Evolutionary conservation across 257 asterid species (phyloP).

Genomic region (Fraxinus excelsior): DNA sequence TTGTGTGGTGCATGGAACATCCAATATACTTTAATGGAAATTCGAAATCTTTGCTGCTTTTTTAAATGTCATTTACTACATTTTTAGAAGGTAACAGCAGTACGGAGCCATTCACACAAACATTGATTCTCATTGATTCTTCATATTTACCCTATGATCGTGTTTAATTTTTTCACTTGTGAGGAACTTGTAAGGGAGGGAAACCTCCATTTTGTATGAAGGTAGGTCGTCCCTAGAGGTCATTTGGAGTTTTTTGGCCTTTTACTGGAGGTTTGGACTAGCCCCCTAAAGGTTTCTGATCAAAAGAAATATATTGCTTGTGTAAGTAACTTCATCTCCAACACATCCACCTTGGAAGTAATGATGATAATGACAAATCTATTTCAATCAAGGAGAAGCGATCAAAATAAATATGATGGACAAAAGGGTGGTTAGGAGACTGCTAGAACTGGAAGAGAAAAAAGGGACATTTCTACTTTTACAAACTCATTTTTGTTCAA

Average conservation of each 20-base stretch:
- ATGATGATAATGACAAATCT: not conserved
- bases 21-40: not conserved
- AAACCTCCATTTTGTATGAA: not conserved
- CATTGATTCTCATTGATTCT: not conserved
- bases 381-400: not conserved
- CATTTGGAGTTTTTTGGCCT: not conserved
- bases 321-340: not conserved
- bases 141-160: too few species aligned
- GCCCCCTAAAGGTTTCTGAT: not conserved
- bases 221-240: not conserved
- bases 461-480: conserved; percentile 1
- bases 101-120: not conserved
- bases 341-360: not conserved
- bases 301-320: not conserved
- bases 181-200: not conserved
- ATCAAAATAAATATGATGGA: not conserved
- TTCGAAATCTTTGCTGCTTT: not conserved
- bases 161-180: not conserved
- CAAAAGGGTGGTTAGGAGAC: not conserved
- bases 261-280: not conserved
- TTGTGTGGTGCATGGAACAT: not conserved
- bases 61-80: not conserved
- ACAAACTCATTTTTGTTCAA: not conserved
- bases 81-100: not conserved
- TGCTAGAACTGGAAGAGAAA: not conserved